These are phyloP conservation scores for Papiliotrema laurentii DNA, from an alignment of 1,284 basidiomycete species.

Conservation along the genomic window DNA sequence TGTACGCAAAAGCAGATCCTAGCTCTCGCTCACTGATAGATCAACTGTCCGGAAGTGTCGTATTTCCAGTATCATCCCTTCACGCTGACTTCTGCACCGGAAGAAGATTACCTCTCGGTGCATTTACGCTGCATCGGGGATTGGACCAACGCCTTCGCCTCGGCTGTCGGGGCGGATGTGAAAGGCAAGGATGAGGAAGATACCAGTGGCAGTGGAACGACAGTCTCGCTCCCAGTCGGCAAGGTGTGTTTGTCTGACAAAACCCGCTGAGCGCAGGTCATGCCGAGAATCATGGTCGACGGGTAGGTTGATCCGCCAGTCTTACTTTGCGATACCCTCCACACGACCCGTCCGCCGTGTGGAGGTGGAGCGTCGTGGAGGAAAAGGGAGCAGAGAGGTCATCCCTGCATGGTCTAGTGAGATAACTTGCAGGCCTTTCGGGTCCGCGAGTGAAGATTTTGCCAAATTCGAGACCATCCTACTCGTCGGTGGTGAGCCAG, in stretches of 20 bases:
- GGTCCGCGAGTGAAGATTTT: constrained; percentile 77
- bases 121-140: constrained; percentile 84
- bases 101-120: constrained; percentile 72
- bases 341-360: too few relatives aligned
- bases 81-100: constrained; percentile 66
- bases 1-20: constrained; percentile 47
- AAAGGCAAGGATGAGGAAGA: constrained; percentile 51
- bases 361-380: too few relatives aligned
- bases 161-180: constrained; percentile 77
- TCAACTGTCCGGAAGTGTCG: constrained; percentile 68
- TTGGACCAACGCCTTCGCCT: constrained; percentile 70
- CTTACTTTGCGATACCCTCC: too few relatives aligned
- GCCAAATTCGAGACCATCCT: constrained; percentile 68
- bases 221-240: constrained; percentile 36
- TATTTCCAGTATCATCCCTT: constrained; percentile 93
- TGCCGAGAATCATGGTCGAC: constrained; percentile 85
- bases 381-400: neutral
- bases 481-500: constrained; percentile 61
- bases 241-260: constrained; percentile 12
- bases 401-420: neutral
- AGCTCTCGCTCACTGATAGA: neutral
- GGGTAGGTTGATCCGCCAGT: constrained; percentile 47
- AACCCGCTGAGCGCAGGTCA: constrained; percentile 56
- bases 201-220: constrained; percentile 52
- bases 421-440: constrained; percentile 61